A percentile compares a stretch with the other conserved stretches of the same genome.
Conservation (phyloP, 2,329 filamentous ascomycete genomes). For the Aspergillus aculeatus region DNA sequence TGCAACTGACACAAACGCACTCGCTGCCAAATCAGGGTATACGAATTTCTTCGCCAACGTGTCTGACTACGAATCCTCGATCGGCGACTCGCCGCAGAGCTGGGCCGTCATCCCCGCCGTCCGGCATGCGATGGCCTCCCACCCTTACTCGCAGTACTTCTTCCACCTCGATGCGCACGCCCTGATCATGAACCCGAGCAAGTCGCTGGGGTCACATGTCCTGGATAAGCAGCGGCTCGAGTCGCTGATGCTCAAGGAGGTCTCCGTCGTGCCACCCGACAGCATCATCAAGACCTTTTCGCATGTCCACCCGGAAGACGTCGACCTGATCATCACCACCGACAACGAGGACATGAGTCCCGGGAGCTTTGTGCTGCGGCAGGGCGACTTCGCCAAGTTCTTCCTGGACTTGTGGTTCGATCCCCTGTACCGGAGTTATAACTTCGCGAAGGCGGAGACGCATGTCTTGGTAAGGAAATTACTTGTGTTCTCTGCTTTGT, state of each 20-base stretch:
- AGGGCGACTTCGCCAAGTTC: conserved; percentile 87
- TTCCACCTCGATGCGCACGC: conserved; percentile 85
- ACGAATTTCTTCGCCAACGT: conserved; percentile 75
- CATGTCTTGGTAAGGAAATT: conserved; percentile 73
- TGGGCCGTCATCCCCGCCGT: conserved; percentile 75
- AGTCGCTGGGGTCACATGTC: conserved; percentile 69
- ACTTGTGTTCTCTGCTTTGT: neutral
- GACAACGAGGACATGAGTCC: conserved; percentile 76
- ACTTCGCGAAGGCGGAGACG: conserved; percentile 90
- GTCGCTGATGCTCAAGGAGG: conserved; percentile 76
- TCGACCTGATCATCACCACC: conserved; percentile 81
- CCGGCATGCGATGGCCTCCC: conserved; percentile 80
- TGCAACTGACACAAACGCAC: neutral
- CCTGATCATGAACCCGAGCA: conserved; percentile 79
- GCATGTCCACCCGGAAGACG: conserved; percentile 72
- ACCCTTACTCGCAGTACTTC: conserved; percentile 74
- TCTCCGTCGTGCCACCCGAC: conserved; percentile 86
- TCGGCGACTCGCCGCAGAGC: conserved; percentile 44
- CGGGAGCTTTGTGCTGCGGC: conserved; percentile 75
- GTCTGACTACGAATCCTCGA: conserved; percentile 63
- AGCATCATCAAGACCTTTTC: conserved; percentile 94
- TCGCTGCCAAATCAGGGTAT: conserved; percentile 62
- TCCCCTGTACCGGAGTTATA: conserved; percentile 88
- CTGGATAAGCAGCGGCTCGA: conserved; percentile 68
- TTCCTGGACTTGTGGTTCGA: conserved; percentile 96